Evolutionary conservation across 768 basidiomycete species (phyloP).

Genomic region (Lactarius pseudohatsudake): DNA sequence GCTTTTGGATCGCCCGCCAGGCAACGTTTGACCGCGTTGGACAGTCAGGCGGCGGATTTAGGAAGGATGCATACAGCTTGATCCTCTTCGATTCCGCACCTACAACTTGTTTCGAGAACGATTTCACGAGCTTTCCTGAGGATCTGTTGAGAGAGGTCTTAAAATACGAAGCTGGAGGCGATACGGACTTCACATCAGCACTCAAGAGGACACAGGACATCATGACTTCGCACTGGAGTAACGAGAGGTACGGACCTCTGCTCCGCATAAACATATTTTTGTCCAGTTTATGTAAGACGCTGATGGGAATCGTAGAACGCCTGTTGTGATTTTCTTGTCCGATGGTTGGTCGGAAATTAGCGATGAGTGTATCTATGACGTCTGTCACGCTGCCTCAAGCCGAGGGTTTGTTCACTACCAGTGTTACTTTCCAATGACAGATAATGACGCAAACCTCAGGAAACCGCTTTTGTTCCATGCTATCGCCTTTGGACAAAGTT

Average conservation of each 20-base stretch:
- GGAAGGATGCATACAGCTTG: slow-evolving; percentile 58
- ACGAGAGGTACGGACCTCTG: slow-evolving; percentile 40
- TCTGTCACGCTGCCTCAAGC: slow-evolving; percentile 45
- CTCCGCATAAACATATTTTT: background rate
- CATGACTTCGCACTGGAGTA: slow-evolving; percentile 51
- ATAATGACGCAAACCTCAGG: slow-evolving; percentile 33
- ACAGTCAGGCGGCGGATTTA: slow-evolving; percentile 38
- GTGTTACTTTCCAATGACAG: background rate
- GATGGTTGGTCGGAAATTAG: slow-evolving; percentile 48
- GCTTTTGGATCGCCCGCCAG: slow-evolving; percentile 55
- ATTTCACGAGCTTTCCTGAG: slow-evolving; percentile 46
- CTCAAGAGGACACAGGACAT: slow-evolving; percentile 37
- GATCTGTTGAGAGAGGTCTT: slow-evolving; percentile 44
- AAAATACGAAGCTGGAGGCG: slow-evolving; percentile 34
- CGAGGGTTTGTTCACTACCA: slow-evolving; percentile 40
- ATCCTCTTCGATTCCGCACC: slow-evolving; percentile 43
- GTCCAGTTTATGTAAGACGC: background rate
- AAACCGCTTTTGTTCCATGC: slow-evolving; percentile 57
- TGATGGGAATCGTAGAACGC: slow-evolving; percentile 38
- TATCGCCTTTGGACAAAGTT: slow-evolving; percentile 49
- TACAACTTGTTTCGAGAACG: slow-evolving; percentile 40
- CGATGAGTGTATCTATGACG: slow-evolving; percentile 41
- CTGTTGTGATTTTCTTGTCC: slow-evolving; percentile 56
- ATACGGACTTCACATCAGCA: slow-evolving; percentile 48
- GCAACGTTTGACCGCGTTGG: slow-evolving; percentile 43